Evolutionary conservation across 805 yeast genomes (phyloP).

Genomic region (Yamadazyma takamatsuzukensis): DNA sequence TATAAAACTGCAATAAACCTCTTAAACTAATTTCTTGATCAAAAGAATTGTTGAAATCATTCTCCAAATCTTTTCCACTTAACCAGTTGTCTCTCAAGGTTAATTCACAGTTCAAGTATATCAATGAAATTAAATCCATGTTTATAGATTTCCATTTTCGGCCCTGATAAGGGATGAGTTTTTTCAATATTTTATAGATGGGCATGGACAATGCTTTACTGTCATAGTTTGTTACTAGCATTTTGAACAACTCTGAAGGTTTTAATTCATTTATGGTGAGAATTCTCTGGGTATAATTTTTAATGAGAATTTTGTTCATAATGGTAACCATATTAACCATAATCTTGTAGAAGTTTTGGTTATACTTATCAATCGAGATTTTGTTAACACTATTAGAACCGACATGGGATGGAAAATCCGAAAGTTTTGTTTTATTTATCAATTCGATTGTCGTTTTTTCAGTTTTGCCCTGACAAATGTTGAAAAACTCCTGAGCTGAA

Average conservation of each 20-base stretch:
- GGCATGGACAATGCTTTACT: slow-evolving; percentile 64
- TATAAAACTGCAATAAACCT: slow-evolving; percentile 74
- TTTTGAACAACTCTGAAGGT: slow-evolving; percentile 60
- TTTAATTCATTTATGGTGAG: slow-evolving; percentile 58
- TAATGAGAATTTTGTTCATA: slow-evolving; percentile 55
- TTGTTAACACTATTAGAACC: slow-evolving; percentile 20
- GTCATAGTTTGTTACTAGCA: slow-evolving; percentile 52
- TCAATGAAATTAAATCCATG: slow-evolving; percentile 89
- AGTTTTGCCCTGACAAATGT: slow-evolving; percentile 24
- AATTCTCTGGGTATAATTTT: slow-evolving; percentile 67
- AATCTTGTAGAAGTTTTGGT: slow-evolving; percentile 44
- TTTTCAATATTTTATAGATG: slow-evolving; percentile 68
- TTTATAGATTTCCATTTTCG: slow-evolving; percentile 90
- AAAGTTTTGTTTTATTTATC: slow-evolving; percentile 28
- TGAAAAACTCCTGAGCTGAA: slow-evolving; percentile 35
- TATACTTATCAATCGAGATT: slow-evolving; percentile 25
- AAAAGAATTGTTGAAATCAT: slow-evolving; percentile 70
- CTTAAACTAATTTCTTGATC: slow-evolving; percentile 85
- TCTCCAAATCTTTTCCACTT: slow-evolving; percentile 72
- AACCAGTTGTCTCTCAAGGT: slow-evolving; percentile 84
- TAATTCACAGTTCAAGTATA: slow-evolving; percentile 70
- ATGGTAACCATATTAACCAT: slow-evolving; percentile 51
- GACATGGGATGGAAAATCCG: slow-evolving; percentile 21
- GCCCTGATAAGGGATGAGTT: slow-evolving; percentile 85
- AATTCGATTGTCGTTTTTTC: slow-evolving; percentile 15